These are phyloP conservation scores for Fusarium vanettenii DNA, from an alignment of 2,329 filamentous ascomycete species.

Conservation along the genomic window DNA sequence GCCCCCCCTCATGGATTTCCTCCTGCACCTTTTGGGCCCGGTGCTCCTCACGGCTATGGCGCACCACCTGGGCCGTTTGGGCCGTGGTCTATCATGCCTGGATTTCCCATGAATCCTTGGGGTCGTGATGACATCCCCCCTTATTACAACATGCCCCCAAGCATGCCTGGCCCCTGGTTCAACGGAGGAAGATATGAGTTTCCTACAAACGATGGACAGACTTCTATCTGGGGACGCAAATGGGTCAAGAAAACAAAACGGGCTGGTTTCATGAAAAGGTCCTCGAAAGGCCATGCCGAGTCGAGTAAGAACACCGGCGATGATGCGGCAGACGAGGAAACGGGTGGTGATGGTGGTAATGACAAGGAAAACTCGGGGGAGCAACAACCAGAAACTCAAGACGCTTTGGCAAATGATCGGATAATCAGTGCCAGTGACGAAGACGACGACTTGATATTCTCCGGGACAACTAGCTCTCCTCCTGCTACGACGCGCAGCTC, in stretches of 20 bases:
- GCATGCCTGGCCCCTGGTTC: constrained; percentile 18
- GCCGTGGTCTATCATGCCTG: constrained; percentile 26
- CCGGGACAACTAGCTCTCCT: not conserved
- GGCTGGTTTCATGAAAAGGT: constrained; percentile 33
- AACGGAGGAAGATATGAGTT: constrained; percentile 47
- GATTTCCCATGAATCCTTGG: constrained; percentile 25
- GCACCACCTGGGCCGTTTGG: constrained; percentile 10
- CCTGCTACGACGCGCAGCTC: not conserved
- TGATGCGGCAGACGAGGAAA: not conserved
- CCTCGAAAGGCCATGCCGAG: constrained; percentile 3
- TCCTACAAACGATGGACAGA: constrained; percentile 44
- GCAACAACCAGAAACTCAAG: not conserved
- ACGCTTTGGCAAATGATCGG: not conserved
- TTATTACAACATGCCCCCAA: constrained; percentile 30
- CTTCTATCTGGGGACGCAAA: constrained; percentile 51
- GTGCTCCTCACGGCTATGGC: not conserved
- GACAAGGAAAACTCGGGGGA: not conserved
- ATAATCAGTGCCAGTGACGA: constrained; percentile 35
- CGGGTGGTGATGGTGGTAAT: constrained; percentile 2
- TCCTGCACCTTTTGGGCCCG: not conserved
- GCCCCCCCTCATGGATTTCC: not conserved
- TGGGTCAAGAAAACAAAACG: constrained; percentile 24
- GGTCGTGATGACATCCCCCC: constrained; percentile 36
- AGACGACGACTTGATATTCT: constrained; percentile 40
- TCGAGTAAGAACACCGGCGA: not conserved